phyloP scores from a whole-genome alignment of 1,284 basidiomycete genomes.

The Irpex lacteus region DNA sequence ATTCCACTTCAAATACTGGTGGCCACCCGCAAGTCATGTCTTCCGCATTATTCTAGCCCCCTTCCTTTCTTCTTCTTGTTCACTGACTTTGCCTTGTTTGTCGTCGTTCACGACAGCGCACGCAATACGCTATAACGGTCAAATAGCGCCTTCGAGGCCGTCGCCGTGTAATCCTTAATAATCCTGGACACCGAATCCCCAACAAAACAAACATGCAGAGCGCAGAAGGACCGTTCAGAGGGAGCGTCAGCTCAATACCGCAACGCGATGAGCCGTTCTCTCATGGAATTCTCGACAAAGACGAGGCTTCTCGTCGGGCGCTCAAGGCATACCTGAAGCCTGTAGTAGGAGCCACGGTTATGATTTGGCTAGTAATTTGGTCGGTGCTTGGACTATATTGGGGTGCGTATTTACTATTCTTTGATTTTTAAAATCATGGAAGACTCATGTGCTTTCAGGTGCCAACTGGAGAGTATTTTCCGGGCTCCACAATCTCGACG shows the following conservation, averaged over 20 bases:
- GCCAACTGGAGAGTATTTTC: constrained; percentile 13
- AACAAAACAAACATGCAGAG: not conserved
- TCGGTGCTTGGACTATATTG: constrained; percentile 37
- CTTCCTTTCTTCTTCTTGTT: not conserved
- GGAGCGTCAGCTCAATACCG: not conserved
- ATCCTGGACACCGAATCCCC: not conserved
- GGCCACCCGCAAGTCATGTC: not conserved
- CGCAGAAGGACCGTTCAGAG: not conserved
- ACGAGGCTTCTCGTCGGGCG: constrained; percentile 29
- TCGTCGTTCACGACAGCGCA: not conserved
- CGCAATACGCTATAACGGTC: not conserved
- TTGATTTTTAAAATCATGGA: not conserved
- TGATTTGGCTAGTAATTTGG: constrained; percentile 29
- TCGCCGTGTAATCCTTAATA: too few species aligned
- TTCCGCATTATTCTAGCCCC: not conserved
- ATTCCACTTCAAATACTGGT: not conserved
- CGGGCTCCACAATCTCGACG: constrained; percentile 34
- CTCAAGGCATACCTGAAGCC: constrained; percentile 32
- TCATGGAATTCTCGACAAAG: constrained; percentile 28
- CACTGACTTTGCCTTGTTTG: not conserved
- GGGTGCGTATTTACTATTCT: constrained; percentile 24
- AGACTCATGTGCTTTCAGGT: constrained; percentile 18
- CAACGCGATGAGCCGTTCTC: constrained; percentile 10
- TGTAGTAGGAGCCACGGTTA: constrained; percentile 20
- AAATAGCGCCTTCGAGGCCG: too few species aligned